Evolutionary conservation across 306 rosid species (phyloP), one percentile per base, ranked within the genome.

Genomic region (Citrullus amarus): DNA sequence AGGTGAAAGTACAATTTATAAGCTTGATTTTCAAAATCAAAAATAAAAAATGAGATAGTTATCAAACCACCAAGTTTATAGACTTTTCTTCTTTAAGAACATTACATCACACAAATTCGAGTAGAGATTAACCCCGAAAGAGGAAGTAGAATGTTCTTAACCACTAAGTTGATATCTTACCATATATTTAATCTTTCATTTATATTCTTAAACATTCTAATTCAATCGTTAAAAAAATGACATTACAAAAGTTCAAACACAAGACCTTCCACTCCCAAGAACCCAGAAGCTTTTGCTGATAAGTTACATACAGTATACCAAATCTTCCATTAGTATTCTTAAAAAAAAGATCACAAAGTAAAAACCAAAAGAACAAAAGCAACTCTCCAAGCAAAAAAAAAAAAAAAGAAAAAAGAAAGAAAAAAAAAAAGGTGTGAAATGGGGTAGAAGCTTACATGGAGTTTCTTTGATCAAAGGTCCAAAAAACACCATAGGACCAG

Each of bases 401-500:
- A 20, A 2, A 2, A 1, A 41, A 8, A 7, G 6, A 36, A 36
- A 5, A 34, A 34, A 34, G 36, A 39, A 71, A 36, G 68, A 12
- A n/a, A 20, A 2, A 2, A 2, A 9, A 8, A 44, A 9, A 9
- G 54, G 4, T 48, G 9, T 14, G 68, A 77, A 61, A 61, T 58
- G 68, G 57, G 12, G 39, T 3, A 54, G 38, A 55, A 38, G 15
- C 91, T 90, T 87, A 90, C 98, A 84, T 78, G 68, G 96, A 83
- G 90, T 89, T 87, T 54, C 58, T 39, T 11, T 84, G 89, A 86
- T 87, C 88, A 75, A 87, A 87, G 75, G 92, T 80, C 98, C 97
- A 93, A 78, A 93, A 86, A 83, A 91, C 81, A n/a, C 88, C 93
- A 71, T 93, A 93, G 78, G 93, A 89, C 96, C 93, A 93, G 16